phyloP scores from a whole-genome alignment of 2,329 filamentous ascomycete genomes.

The Aspergillus awamori region DNA sequence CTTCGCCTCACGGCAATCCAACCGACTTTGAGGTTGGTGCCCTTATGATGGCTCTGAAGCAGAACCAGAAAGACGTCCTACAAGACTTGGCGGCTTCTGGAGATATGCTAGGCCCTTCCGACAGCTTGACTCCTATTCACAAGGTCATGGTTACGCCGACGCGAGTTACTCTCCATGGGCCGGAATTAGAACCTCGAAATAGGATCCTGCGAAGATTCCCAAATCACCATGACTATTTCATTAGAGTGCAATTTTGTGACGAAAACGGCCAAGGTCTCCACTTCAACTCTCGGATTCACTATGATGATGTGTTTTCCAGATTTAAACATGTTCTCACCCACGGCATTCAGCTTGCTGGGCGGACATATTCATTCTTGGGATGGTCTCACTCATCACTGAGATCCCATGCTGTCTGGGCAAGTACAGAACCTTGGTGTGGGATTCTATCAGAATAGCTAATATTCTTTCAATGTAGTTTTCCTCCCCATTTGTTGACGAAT shows the following conservation, averaged over 20 bases:
- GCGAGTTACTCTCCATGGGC: slow-evolving; percentile 58
- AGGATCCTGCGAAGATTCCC: slow-evolving; percentile 31
- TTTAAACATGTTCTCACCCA: slow-evolving; percentile 63
- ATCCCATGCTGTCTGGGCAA: slow-evolving; percentile 67
- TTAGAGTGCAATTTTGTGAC: slow-evolving; percentile 32
- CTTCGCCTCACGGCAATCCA: slow-evolving; percentile 55
- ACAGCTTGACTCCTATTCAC: slow-evolving; percentile 55
- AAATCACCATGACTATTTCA: slow-evolving; percentile 29
- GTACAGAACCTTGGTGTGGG: background rate
- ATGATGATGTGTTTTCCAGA: slow-evolving; percentile 41
- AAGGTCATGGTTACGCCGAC: slow-evolving; percentile 63
- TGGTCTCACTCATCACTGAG: slow-evolving; percentile 80
- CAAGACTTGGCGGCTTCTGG: slow-evolving; percentile 23
- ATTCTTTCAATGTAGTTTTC: slow-evolving; percentile 36
- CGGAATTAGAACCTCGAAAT: slow-evolving; percentile 50
- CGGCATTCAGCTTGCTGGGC: slow-evolving; percentile 66
- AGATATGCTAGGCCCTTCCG: slow-evolving; percentile 20
- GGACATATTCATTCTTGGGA: slow-evolving; percentile 68
- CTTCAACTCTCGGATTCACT: slow-evolving; percentile 21
- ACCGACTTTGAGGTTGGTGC: slow-evolving; percentile 40
- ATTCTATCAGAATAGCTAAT: background rate
- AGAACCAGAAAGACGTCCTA: slow-evolving; percentile 45
- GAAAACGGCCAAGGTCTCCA: slow-evolving; percentile 29
- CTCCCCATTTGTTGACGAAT: slow-evolving; percentile 48
- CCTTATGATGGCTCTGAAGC: slow-evolving; percentile 46